A percentile compares a stretch with the other conserved stretches of the same genome.
Evolutionary conservation across 805 yeast genomes (phyloP).

Genomic region (Saccharomyces mikatae): DNA sequence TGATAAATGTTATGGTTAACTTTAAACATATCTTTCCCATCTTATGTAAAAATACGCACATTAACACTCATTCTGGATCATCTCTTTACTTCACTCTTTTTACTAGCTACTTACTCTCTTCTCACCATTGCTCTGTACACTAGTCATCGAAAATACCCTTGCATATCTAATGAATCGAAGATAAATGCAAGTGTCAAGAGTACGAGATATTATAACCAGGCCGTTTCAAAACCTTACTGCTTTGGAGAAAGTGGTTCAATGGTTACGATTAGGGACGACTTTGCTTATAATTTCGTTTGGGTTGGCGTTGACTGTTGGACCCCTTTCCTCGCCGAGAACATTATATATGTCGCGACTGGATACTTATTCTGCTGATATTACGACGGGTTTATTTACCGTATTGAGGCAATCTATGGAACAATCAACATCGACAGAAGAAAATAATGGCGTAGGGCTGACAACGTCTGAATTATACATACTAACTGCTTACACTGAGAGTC

Average conservation of each 20-base stretch:
- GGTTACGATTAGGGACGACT: slow-evolving; percentile 17
- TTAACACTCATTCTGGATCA: not conserved
- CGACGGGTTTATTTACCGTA: slow-evolving; percentile 20
- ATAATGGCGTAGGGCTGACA: slow-evolving; percentile 27
- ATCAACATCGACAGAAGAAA: slow-evolving; percentile 17
- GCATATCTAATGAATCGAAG: not conserved
- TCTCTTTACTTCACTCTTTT: not conserved
- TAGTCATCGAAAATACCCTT: not conserved
- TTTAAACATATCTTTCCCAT: not conserved
- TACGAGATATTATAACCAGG: slow-evolving; percentile 5
- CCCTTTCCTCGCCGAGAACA: slow-evolving; percentile 13
- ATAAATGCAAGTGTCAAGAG: slow-evolving; percentile 6
- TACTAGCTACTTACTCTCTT: not conserved
- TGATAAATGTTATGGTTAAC: not conserved
- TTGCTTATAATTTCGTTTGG: slow-evolving; percentile 14
- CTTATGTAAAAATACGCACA: not conserved
- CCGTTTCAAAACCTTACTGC: slow-evolving; percentile 21
- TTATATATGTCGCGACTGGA: slow-evolving; percentile 20
- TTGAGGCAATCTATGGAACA: slow-evolving; percentile 19
- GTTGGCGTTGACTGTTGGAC: slow-evolving; percentile 16
- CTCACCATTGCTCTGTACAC: not conserved
- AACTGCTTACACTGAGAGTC: slow-evolving; percentile 21
- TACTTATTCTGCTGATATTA: slow-evolving; percentile 19
- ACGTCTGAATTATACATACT: slow-evolving; percentile 25
- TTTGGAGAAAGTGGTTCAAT: slow-evolving; percentile 17